Evolutionary conservation across 768 basidiomycete species (phyloP).

Genomic region (Cystofilobasidium ferigula): DNA sequence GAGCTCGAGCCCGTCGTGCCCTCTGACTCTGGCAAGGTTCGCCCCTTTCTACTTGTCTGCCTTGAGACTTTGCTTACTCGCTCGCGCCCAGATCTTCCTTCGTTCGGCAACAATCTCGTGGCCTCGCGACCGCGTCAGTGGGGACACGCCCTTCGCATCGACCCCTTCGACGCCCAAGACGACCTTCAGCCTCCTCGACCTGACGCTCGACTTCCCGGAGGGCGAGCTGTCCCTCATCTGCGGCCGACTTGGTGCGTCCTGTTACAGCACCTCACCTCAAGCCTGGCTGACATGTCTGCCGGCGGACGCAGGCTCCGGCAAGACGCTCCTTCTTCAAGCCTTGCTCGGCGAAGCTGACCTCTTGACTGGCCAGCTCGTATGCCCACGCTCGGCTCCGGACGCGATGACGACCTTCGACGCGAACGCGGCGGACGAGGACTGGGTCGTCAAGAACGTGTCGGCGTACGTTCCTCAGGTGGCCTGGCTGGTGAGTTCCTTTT

Average conservation of each 20-base stretch:
- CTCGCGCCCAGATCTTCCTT: slow-evolving; percentile 34
- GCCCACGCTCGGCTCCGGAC: slow-evolving; percentile 76
- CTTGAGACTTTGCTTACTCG: background rate
- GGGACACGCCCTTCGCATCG: slow-evolving; percentile 41
- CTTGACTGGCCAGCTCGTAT: slow-evolving; percentile 64
- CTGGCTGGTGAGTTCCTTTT: slow-evolving; percentile 44
- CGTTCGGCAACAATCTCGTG: slow-evolving; percentile 81
- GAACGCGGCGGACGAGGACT: slow-evolving; percentile 47
- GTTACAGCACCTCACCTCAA: background rate
- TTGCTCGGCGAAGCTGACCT: slow-evolving; percentile 82
- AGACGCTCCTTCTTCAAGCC: slow-evolving; percentile 60
- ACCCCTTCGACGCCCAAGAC: slow-evolving; percentile 56
- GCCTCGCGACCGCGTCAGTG: slow-evolving; percentile 58
- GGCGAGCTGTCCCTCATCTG: slow-evolving; percentile 83
- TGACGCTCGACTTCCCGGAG: slow-evolving; percentile 66
- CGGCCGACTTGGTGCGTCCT: slow-evolving; percentile 51
- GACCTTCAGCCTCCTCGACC: slow-evolving; percentile 68
- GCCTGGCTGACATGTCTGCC: too few relatives aligned
- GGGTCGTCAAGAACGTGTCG: slow-evolving; percentile 66
- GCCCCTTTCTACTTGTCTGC: slow-evolving; percentile 48
- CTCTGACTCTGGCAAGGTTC: slow-evolving; percentile 45
- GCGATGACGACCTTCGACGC: slow-evolving; percentile 52
- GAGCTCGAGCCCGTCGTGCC: slow-evolving; percentile 60
- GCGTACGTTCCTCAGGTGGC: slow-evolving; percentile 66
- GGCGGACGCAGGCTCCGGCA: slow-evolving; percentile 51